phyloP scores from a whole-genome alignment of 257 asterid genomes.

The Solanum ossicruentum region DNA sequence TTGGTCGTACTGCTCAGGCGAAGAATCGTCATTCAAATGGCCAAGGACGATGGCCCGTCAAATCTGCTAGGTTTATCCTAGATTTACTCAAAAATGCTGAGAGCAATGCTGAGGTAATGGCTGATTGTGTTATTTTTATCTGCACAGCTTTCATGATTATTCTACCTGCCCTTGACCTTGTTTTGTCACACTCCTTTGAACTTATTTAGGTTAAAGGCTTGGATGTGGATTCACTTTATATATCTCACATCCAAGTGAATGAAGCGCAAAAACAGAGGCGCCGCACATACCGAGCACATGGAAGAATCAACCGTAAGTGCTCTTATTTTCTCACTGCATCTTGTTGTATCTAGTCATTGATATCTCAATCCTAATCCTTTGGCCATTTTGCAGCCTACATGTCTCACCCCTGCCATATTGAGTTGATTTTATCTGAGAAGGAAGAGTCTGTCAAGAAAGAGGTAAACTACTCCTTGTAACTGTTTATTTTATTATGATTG shows the following conservation, averaged over 20 bases:
- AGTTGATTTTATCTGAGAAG: constrained; percentile 50
- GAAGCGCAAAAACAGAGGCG: constrained; percentile 71
- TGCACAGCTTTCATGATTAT: not conserved
- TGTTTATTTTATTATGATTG: not conserved
- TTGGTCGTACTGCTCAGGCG: constrained; percentile 68
- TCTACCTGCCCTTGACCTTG: not conserved
- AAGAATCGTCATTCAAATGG: constrained; percentile 67
- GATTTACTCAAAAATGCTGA: constrained; percentile 70
- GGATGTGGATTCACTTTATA: constrained; percentile 64
- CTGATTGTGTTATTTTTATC: not conserved
- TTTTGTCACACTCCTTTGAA: not conserved
- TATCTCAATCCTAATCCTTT: not conserved
- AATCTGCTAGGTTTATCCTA: constrained; percentile 53
- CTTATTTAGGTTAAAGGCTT: constrained; percentile 48
- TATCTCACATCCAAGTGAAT: constrained; percentile 68
- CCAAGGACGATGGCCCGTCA: constrained; percentile 75
- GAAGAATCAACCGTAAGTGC: constrained; percentile 56
- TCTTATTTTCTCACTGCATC: not conserved
- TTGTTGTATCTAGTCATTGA: not conserved
- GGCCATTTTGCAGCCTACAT: constrained; percentile 27
- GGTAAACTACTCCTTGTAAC: constrained; percentile 4
- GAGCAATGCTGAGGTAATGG: constrained; percentile 55
- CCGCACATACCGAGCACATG: constrained; percentile 71
- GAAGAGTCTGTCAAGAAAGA: constrained; percentile 65
- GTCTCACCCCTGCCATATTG: constrained; percentile 75